phyloP scores from a whole-genome alignment of 75 land plant genomes.

The Chamaecyparis obtusa region DNA sequence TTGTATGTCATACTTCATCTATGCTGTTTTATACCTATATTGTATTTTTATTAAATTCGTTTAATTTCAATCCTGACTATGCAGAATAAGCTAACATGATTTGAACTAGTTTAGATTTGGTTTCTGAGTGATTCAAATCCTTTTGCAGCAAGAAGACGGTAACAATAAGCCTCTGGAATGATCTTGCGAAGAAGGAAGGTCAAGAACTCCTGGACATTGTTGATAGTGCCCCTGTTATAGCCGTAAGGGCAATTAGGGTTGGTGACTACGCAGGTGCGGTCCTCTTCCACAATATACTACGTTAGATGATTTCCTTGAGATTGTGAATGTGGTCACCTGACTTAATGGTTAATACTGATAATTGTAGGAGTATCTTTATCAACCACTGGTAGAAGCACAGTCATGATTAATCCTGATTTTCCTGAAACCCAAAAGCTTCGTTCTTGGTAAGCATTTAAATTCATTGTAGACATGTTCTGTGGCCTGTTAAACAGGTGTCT shows the following conservation, averaged over 20 bases:
- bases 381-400: constrained; percentile 56
- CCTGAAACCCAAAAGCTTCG: constrained; percentile 77
- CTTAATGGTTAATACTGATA: not conserved
- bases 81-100: not conserved
- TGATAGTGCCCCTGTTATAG: constrained; percentile 65
- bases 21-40: not conserved
- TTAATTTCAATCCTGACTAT: not conserved
- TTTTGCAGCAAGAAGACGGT: constrained; percentile 78
- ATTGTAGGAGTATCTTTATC: constrained; percentile 82
- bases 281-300: not conserved
- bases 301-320: not conserved
- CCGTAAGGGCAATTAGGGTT: constrained; percentile 69
- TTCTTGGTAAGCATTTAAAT: constrained; percentile 52
- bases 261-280: constrained; percentile 83
- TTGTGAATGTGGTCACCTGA: not conserved
- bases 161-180: constrained; percentile 81
- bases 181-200: constrained; percentile 70
- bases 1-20: not conserved
- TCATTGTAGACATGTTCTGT: not conserved
- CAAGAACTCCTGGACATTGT: constrained; percentile 68
- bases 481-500: not conserved
- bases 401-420: constrained; percentile 72
- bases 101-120: not conserved
- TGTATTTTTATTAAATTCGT: not conserved
- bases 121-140: not conserved